Conservation (phyloP, 495 filamentous ascomycete species). For the Aeminium ludgeri region DNA sequence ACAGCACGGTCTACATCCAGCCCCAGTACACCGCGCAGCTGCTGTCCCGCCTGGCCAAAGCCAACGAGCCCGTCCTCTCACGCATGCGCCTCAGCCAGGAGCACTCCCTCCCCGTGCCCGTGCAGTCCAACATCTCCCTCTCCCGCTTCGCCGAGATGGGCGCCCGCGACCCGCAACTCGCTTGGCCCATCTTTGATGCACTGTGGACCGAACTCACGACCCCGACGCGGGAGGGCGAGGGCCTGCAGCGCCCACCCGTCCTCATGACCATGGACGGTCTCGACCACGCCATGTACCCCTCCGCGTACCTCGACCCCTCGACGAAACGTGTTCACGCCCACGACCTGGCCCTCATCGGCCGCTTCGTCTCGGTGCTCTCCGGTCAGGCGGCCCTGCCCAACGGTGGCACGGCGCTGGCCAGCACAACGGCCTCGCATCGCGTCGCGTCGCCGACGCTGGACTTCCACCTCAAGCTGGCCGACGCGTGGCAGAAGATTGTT, state of each 20-base stretch:
- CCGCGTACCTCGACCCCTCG: slow-evolving; percentile 50
- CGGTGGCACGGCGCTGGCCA: slow-evolving; percentile 62
- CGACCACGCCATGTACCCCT: slow-evolving; percentile 56
- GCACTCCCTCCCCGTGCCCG: slow-evolving; percentile 42
- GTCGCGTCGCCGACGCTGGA: slow-evolving; percentile 46
- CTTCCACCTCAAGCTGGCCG: slow-evolving; percentile 17
- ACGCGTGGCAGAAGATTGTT: background rate
- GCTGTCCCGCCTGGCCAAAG: slow-evolving; percentile 48
- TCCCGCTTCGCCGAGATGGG: slow-evolving; percentile 51
- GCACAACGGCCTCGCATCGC: slow-evolving; percentile 50
- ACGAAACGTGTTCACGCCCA: slow-evolving; percentile 70
- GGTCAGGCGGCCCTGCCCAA: slow-evolving; percentile 45
- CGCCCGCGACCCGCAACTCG: slow-evolving; percentile 51
- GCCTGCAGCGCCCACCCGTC: slow-evolving; percentile 49
- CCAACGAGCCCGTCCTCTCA: slow-evolving; percentile 52
- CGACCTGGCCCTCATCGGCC: slow-evolving; percentile 58
- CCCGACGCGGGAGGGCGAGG: slow-evolving; percentile 24
- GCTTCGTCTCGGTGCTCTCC: slow-evolving; percentile 54
- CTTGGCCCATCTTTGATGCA: slow-evolving; percentile 68
- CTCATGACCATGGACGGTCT: slow-evolving; percentile 65
- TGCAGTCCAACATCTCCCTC: slow-evolving; percentile 45
- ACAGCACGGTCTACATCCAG: slow-evolving; percentile 50
- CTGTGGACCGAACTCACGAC: slow-evolving; percentile 62
- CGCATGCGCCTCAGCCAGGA: slow-evolving; percentile 38
- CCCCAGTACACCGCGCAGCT: slow-evolving; percentile 54